Evolutionary conservation across 345 rosid genomes (phyloP), one percentile per base, ranked within the genome.

Genomic region (Geranium brycei): DNA sequence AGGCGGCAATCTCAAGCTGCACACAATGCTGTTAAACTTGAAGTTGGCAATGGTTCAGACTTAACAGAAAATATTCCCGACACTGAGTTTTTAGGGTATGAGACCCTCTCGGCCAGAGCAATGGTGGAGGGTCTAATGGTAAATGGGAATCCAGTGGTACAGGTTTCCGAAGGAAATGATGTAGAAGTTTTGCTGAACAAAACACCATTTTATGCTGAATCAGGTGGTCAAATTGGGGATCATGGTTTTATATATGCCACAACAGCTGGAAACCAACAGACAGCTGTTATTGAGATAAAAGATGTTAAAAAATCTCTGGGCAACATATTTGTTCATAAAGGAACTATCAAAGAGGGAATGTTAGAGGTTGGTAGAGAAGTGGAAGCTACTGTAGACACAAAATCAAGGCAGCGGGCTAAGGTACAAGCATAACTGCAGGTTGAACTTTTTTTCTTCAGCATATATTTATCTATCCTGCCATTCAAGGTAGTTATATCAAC

Each of bases 151-250:
- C 79, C 96, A 38, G 96, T 87, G 64, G 71, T 82, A 64, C 89
- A 77, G 72, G 96, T 86, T 58, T 77, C 91, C 61, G 84, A 89
- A 80, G 97, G 97, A 69, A 85, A 73, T 70, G 85, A 89, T 62
- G 95, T 92, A 51, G 97, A 89, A 80, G 79, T 89, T 67, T 79
- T 92, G 73, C 84, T 87, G 56, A 81, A 86, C 71, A 86, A 81
- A 76, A 89, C 98, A 38, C 97, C 98, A 18, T 92, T 92, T 74
- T 89, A 89, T 65, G 97, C 98, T 63, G 97, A 92, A 75, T 87
- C 98, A 18, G 97, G 98, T 68, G 98, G 95, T 68, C 98, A 92
- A 71, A 84, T 92, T 65, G 98, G 85, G 19, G 98, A 89, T 76
- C 81, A 81, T 59, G 98, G 96, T 57, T 74, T 80, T 71, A 72